phyloP scores from a whole-genome alignment of 208 protist genomes.

The Crithidia bombi region DNA sequence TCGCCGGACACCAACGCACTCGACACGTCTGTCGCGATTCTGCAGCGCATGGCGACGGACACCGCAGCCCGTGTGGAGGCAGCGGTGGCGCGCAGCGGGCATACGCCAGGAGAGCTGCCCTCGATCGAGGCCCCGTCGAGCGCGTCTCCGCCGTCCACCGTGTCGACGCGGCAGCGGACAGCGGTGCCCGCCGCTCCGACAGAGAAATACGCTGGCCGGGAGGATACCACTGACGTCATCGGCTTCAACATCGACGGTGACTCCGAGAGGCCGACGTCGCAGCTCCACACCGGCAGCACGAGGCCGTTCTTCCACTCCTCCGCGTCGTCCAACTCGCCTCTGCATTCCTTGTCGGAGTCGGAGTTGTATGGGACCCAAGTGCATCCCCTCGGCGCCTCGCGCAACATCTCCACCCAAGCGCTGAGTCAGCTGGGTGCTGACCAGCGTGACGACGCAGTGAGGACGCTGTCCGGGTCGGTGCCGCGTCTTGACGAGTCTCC shows the following conservation, averaged over 20 bases:
- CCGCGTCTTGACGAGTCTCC: not conserved
- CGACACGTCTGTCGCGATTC: conserved; percentile 53
- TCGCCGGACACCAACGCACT: conserved; percentile 23
- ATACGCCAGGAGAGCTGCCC: not conserved
- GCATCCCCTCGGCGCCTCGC: conserved; percentile 7
- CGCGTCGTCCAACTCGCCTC: conserved; percentile 9
- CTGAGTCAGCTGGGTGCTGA: conserved; percentile 5
- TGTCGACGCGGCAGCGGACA: not conserved
- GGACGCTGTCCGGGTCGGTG: not conserved
- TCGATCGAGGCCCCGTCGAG: not conserved
- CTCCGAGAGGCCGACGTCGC: not conserved
- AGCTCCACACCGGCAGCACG: conserved; percentile 8
- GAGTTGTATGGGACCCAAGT: conserved; percentile 31
- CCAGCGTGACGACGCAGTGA: not conserved
- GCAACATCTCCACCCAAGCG: conserved; percentile 13
- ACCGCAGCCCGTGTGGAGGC: conserved; percentile 39
- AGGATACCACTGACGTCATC: not conserved
- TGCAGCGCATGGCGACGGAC: conserved; percentile 55
- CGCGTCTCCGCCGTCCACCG: not conserved
- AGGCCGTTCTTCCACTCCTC: not conserved
- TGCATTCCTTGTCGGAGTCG: conserved; percentile 34
- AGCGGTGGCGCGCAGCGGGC: not conserved
- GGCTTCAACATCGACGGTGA: conserved; percentile 1
- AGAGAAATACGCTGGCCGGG: not conserved
- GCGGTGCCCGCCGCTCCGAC: not conserved